Conservation (phyloP, 2,329 filamentous ascomycete genomes). For the Aureobasidium sp. region DNA sequence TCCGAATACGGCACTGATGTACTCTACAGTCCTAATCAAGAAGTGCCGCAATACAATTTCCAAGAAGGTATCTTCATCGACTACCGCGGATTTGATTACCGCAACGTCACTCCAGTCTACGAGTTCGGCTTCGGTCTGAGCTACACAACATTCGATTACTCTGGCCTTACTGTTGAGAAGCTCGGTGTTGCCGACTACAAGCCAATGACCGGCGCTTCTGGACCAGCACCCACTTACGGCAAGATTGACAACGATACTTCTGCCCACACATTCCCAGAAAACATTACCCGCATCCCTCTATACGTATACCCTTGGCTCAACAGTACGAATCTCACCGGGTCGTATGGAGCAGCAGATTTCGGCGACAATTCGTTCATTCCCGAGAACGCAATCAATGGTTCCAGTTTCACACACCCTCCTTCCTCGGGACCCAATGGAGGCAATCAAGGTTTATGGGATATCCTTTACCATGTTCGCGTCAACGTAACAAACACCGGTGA, state of each 20-base stretch:
- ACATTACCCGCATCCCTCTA: slow-evolving; percentile 42
- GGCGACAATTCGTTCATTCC: slow-evolving; percentile 54
- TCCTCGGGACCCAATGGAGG: slow-evolving; percentile 56
- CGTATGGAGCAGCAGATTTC: slow-evolving; percentile 51
- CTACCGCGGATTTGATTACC: slow-evolving; percentile 61
- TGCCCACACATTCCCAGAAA: slow-evolving; percentile 58
- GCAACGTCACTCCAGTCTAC: slow-evolving; percentile 56
- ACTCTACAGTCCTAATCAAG: slow-evolving; percentile 56
- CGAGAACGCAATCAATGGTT: slow-evolving; percentile 44
- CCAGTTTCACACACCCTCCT: slow-evolving; percentile 47
- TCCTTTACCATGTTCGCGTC: slow-evolving; percentile 55
- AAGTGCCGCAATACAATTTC: slow-evolving; percentile 61
- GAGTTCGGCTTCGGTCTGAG: slow-evolving; percentile 71
- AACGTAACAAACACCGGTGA: slow-evolving; percentile 61
- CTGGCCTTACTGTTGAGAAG: slow-evolving; percentile 46
- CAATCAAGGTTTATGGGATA: slow-evolving; percentile 55
- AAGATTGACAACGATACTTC: slow-evolving; percentile 26
- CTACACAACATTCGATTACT: slow-evolving; percentile 67
- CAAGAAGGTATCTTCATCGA: slow-evolving; percentile 69
- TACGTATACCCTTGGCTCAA: slow-evolving; percentile 65
- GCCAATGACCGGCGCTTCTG: slow-evolving; percentile 51
- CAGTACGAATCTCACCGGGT: slow-evolving; percentile 47
- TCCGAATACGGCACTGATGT: slow-evolving; percentile 60
- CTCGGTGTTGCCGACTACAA: slow-evolving; percentile 41
- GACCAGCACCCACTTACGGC: slow-evolving; percentile 53